Evolutionary conservation across 176 grass and related monocot species (phyloP).

Genomic region (Triticum dicoccoides): DNA sequence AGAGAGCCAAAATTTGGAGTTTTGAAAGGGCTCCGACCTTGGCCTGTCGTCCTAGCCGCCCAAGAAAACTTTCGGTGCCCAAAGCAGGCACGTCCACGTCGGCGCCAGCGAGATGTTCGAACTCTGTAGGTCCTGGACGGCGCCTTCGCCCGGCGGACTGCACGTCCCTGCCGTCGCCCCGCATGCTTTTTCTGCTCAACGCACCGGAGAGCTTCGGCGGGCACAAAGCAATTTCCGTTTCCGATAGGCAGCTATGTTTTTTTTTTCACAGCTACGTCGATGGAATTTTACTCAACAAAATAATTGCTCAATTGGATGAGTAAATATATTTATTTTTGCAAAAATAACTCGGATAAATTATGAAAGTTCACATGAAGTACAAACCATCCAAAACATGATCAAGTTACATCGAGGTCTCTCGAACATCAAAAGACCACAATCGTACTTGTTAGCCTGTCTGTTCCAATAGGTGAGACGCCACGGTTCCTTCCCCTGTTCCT

Average conservation of each 20-base stretch:
- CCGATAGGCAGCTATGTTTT: background rate
- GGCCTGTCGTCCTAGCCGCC: background rate
- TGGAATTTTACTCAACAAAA: too few species aligned
- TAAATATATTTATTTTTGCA: too few species aligned
- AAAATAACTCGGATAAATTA: too few species aligned
- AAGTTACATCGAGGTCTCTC: too few species aligned
- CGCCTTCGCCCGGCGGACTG: background rate
- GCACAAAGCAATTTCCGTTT: background rate
- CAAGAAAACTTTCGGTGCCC: slow-evolving; percentile 29
- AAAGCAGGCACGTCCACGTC: slow-evolving; percentile 28
- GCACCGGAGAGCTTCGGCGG: background rate
- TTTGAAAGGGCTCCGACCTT: background rate
- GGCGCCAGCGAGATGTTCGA: slow-evolving; percentile 15
- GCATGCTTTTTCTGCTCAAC: background rate
- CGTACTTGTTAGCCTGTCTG: too few species aligned
- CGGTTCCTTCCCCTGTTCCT: too few species aligned
- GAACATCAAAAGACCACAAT: too few species aligned
- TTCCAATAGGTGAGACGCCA: too few species aligned
- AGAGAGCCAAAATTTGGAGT: background rate
- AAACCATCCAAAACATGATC: too few species aligned
- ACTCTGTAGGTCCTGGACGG: background rate
- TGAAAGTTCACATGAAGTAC: too few species aligned
- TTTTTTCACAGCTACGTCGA: too few species aligned
- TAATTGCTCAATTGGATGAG: too few species aligned
- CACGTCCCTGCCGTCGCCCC: background rate